These are phyloP conservation scores for Cladosporium sp. DNA, from an alignment of 2,329 filamentous ascomycete genomes.

Conservation along the genomic window DNA sequence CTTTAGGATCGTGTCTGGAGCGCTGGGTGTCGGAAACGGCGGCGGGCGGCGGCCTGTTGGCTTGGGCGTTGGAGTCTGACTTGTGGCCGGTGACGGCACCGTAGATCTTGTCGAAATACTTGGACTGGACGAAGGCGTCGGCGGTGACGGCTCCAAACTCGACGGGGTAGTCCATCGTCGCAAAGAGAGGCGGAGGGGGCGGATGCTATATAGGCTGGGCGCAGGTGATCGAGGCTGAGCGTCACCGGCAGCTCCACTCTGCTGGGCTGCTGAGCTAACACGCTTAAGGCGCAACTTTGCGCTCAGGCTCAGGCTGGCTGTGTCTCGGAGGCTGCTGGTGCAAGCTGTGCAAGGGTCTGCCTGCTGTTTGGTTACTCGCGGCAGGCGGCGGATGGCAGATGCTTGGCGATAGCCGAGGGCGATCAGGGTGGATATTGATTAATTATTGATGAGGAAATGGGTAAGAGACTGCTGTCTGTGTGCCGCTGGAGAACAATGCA, in stretches of 20 bases:
- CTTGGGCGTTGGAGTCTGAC: neutral
- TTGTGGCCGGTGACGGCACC: slow-evolving; percentile 12
- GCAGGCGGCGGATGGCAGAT: neutral
- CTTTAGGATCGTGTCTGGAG: neutral
- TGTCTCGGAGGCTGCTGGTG: neutral
- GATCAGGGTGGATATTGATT: neutral
- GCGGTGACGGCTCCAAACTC: slow-evolving; percentile 10
- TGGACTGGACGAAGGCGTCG: slow-evolving; percentile 15
- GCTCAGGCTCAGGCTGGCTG: neutral
- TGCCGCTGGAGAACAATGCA: neutral
- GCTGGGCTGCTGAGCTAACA: neutral
- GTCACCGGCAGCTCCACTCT: slow-evolving; percentile 13
- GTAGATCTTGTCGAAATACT: slow-evolving; percentile 22
- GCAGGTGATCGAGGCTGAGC: slow-evolving; percentile 11
- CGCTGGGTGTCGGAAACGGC: slow-evolving; percentile 12
- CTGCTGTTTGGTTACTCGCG: neutral
- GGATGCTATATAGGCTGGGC: slow-evolving; percentile 6
- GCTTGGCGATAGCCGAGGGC: neutral
- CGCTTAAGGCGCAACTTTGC: neutral
- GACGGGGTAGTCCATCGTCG: slow-evolving; percentile 19
- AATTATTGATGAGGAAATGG: neutral
- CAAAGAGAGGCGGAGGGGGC: neutral
- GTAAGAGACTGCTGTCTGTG: neutral
- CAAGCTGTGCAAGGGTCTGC: slow-evolving; percentile 2
- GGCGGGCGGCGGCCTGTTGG: neutral